Conservation (phyloP, 352 stramenopile genomes). For the Globisporangium nagaii region DNA sequence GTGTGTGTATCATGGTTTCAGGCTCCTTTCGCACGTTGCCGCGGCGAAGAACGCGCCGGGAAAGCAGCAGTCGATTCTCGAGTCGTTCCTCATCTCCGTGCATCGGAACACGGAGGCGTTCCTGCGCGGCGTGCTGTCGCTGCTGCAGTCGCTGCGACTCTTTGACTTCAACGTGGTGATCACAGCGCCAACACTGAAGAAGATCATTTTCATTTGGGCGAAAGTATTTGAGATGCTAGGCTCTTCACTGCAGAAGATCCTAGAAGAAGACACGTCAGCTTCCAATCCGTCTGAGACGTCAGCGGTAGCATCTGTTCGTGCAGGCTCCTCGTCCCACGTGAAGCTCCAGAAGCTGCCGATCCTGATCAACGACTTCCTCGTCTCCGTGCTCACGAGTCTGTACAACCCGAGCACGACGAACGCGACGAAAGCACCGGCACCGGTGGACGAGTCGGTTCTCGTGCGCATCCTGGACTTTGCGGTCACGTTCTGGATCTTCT, state of each 20-base stretch:
- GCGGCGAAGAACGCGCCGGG: slow-evolving; percentile 38
- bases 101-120: slow-evolving; percentile 73
- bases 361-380: slow-evolving; percentile 71
- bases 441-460: slow-evolving; percentile 41
- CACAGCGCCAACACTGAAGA: slow-evolving; percentile 59
- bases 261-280: slow-evolving; percentile 5
- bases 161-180: slow-evolving; percentile 53
- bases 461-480: slow-evolving; percentile 73
- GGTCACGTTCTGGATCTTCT: slow-evolving; percentile 72
- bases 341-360: slow-evolving; percentile 61
- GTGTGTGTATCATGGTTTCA: slow-evolving; percentile 9
- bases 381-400: slow-evolving; percentile 39
- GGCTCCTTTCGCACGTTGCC: slow-evolving; percentile 48
- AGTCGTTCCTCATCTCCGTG: slow-evolving; percentile 59
- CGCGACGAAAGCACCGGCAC: not conserved
- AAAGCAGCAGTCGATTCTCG: slow-evolving; percentile 45
- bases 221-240: slow-evolving; percentile 65
- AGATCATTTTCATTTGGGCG: slow-evolving; percentile 70
- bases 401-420: slow-evolving; percentile 23
- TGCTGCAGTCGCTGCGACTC: slow-evolving; percentile 62
- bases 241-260: slow-evolving; percentile 19
- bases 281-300: slow-evolving; percentile 15
- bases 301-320: slow-evolving; percentile 2
- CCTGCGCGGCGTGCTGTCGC: slow-evolving; percentile 56
- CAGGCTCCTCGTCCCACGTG: slow-evolving; percentile 16